These are phyloP conservation scores for Cubamyces lactineus DNA, from an alignment of 768 basidiomycete species.

Conservation along the genomic window DNA sequence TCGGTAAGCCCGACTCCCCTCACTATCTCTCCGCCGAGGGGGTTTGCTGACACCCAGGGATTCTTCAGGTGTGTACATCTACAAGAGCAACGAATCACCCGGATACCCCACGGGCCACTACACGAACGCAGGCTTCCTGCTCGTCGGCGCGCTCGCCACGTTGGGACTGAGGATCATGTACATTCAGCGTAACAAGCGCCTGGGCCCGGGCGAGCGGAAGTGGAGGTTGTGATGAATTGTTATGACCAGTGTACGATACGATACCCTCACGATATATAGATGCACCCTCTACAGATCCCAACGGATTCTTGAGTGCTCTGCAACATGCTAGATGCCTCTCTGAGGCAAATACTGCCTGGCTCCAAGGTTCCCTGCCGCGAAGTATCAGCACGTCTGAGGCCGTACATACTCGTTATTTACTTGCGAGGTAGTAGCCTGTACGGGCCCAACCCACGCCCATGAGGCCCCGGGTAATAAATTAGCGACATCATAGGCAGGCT, in stretches of 20 bases:
- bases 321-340: too few relatives aligned
- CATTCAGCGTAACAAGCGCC: slow-evolving; percentile 19
- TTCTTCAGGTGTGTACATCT: slow-evolving; percentile 33
- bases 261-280: not conserved
- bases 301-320: not conserved
- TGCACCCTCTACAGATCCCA: not conserved
- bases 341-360: too few relatives aligned
- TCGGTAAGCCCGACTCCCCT: slow-evolving; percentile 25
- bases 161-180: slow-evolving; percentile 24
- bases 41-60: not conserved
- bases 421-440: too few relatives aligned
- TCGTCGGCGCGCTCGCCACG: slow-evolving; percentile 27
- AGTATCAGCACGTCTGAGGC: too few relatives aligned
- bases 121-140: slow-evolving; percentile 37
- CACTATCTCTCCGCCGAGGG: not conserved
- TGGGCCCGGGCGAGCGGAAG: slow-evolving; percentile 17
- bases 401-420: too few relatives aligned
- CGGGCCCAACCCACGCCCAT: too few relatives aligned
- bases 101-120: slow-evolving; percentile 42
- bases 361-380: too few relatives aligned
- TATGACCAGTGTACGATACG: not conserved
- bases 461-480: too few relatives aligned
- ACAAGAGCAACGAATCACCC: slow-evolving; percentile 34
- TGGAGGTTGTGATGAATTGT: slow-evolving; percentile 22
- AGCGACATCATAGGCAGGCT: too few relatives aligned